Evolutionary conservation across 1,284 basidiomycete species (phyloP), one percentile per base, ranked within the genome.

Genomic region (Bondarzewia mesenterica): DNA sequence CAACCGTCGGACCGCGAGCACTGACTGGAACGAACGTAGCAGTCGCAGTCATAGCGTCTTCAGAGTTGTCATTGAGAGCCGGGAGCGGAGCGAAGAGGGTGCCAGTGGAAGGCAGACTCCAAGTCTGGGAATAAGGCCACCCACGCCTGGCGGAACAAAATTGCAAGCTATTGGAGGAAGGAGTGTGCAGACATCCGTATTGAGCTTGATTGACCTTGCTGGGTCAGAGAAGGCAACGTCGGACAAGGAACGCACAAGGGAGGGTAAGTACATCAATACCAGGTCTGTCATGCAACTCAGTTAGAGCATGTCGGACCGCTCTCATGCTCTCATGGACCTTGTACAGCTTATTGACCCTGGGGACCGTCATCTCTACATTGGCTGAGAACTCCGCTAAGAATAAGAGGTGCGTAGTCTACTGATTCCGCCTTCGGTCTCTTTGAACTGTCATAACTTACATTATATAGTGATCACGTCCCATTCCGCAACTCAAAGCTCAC

Each of bases 11-110:
- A 94, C 93, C 3, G 94, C 93, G 0, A 89, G 84, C 55, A 99
- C 95, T 14, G 95, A 99, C 63, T 99, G 93, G 92, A 99, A 99
- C 63, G 90, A 93, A 59, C 71, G 93, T 39, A 93, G 89, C 67
- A 93, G 89, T 57, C 76, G 95, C 20, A 91, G 86, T 67, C 95
- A 98, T 65, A 92, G 89, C 52, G 88, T 97, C 0, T 95, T 97
- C 67, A 75, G 93, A 39, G 77, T 95, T 32, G 91, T 94, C 1
- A 80, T 91, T 39, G 88, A 91, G 65, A 87, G 84, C 56, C 70
- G 89, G 46, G 85, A 89, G 58, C 66, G 85, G 48, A 75, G 78
- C 0, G 62, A 64, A 23, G 71, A 72, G 25, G 60, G 62, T 10
- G 57, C 63, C 16, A 72, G 68, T 52, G 78, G 78, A 26, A 63